Evolutionary conservation across 371 early-diverging fungal species (phyloP), one percentile per base, ranked within the genome.

Genomic region (Mucor plumbeus): DNA sequence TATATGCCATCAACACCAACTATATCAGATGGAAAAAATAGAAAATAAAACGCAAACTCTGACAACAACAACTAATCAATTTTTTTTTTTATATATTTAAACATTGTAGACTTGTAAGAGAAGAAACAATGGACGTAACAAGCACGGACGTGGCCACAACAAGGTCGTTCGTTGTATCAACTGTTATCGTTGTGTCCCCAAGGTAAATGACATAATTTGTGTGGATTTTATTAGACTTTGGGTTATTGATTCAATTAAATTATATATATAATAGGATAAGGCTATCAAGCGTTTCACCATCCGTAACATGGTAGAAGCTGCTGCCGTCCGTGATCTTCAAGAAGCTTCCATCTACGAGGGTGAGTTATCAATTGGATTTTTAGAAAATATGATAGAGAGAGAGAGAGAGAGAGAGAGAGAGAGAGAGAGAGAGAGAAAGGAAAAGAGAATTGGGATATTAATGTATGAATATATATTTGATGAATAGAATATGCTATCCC

Each of bases 121-220:
- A 89, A 93, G 97, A 88, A 99, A 99, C 86, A 89, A 96, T 88
- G 99, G 99, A 87, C 95, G 99, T 85, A 89, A 90, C 88, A 99
- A 99, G 92, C 88, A 95, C 81, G 98, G 98, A 75, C 96, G 99
- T 83, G 99, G 99, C 76, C 96, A 98, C 91, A 92, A 91, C 80
- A 92, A 90, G 85, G 89, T 89, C 74, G 93, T 98, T 79, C 95
- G 99, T 79, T 99, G 99, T 90, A 93, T 94, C 82, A 98, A 99
- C 95, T 99, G 99, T 88, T 91, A 90, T 69, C 93, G 97, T 84
- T 93, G 95, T 80, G 94, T 94, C 72, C 97, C 99, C 75, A 99
- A 99, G 87, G 40, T 56, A 56, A 26, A 26, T 26, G 26, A 3
- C 26, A 26, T 26, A 26, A 26, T 26, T 26, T 26, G 26, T 26